Evolutionary conservation across 2,329 filamentous ascomycete genomes (phyloP), one percentile per base, ranked within the genome.

Genomic region (Cladosporium cucumerinum): DNA sequence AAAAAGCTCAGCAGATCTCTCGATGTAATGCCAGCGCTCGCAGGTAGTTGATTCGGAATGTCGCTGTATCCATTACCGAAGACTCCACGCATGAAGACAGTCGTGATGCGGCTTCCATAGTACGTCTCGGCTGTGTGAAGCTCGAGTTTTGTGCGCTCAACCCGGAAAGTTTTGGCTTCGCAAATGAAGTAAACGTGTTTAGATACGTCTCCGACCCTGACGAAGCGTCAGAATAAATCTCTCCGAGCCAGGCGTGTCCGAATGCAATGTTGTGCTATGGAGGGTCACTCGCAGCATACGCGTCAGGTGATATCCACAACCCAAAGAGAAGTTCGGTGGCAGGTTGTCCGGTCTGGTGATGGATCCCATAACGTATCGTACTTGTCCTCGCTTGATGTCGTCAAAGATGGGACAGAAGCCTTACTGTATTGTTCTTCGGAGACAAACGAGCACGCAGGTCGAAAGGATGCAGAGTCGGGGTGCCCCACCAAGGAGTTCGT

Each of bases 11-110:
- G 51, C 11, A 77, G 70, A 46, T 74, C 71, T 55, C 72, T 73
- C 0, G 73, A 74, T 8, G 74, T 76, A 16, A 77, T 71, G 6
- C 72, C 73, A 23, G 75, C 73, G 32, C 68, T 70, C 6, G 65
- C 57, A 23, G 76, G 70, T 0, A 77, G 61, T 6, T 67, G 66
- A 30, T 76, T 76, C 1, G 67, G 71, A 57, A 67, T 76, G 48
- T 75, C 71, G 1, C 75, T 65, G 76, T 78, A 80, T 1, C 68
- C 69, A 26, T 71, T 69, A 0, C 79, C 79, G 46, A 78, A 79
- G 30, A 80, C 65, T 73, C 69, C 70, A 63, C 69, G 59, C 4
- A 74, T 66, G 65, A 72, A 69, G 30, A 72, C 72, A n/a, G 66
- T 69, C 68, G 63, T 69, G 71, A 25, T 70, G 59, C 59, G 69